phyloP scores from a whole-genome alignment of 1,284 basidiomycete genomes.

The Phylloboletellus chloephorus region DNA sequence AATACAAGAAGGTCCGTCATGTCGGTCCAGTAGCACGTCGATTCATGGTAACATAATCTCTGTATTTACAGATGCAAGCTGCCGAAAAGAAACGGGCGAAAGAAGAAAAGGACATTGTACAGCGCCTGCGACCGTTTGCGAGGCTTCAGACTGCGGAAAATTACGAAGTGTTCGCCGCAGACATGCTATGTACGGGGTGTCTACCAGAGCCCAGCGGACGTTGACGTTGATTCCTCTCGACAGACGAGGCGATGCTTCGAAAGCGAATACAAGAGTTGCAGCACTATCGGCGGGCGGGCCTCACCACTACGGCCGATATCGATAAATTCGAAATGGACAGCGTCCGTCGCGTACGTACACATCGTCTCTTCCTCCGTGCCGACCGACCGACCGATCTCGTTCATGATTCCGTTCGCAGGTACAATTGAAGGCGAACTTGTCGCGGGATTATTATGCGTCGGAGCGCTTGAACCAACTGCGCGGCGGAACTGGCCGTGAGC shows the following conservation, averaged over 20 bases:
- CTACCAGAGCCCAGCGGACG: not conserved
- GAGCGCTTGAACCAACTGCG: slow-evolving; percentile 48
- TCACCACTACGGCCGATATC: slow-evolving; percentile 79
- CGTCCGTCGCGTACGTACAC: slow-evolving; percentile 56
- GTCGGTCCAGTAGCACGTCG: not conserved
- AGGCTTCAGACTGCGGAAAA: slow-evolving; percentile 89
- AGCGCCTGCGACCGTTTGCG: slow-evolving; percentile 89
- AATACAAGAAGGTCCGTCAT: slow-evolving; percentile 81
- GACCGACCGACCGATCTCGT: not conserved
- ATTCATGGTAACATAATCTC: not conserved
- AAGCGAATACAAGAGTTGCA: slow-evolving; percentile 87
- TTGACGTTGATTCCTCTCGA: slow-evolving; percentile 1
- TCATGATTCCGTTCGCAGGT: slow-evolving; percentile 34
- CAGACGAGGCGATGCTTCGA: slow-evolving; percentile 82
- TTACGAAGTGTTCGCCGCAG: slow-evolving; percentile 85
- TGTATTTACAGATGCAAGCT: slow-evolving; percentile 67
- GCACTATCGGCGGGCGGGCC: slow-evolving; percentile 78
- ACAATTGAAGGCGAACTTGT: slow-evolving; percentile 50
- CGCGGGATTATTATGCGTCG: slow-evolving; percentile 52
- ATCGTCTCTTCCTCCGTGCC: not conserved
- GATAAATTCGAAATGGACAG: slow-evolving; percentile 81
- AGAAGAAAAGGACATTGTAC: slow-evolving; percentile 88
- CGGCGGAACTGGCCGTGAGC: slow-evolving; percentile 45
- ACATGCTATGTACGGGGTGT: slow-evolving; percentile 74
- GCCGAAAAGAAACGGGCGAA: slow-evolving; percentile 86